A percentile compares a stretch with the other conserved stretches of the same genome.
These are phyloP conservation scores for Epichloe brachyelytri DNA, from an alignment of 2,329 filamentous ascomycete genomes.

Conservation along the genomic window DNA sequence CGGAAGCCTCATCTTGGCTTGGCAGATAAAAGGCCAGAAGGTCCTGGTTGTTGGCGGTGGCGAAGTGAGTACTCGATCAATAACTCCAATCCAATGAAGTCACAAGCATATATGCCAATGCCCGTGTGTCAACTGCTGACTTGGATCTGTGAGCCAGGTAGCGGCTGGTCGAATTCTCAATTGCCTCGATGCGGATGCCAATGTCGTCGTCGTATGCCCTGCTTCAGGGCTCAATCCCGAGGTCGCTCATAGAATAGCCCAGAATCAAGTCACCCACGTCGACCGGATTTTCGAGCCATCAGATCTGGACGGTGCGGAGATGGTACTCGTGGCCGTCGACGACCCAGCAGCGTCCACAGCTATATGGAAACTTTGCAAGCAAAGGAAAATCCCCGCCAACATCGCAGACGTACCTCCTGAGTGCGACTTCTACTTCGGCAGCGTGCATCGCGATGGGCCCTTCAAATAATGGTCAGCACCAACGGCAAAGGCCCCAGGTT, in stretches of 20 bases:
- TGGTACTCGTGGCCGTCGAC: slow-evolving; percentile 90
- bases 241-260: slow-evolving; percentile 66
- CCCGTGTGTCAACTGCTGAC: slow-evolving; percentile 4
- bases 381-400: slow-evolving; percentile 73
- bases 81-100: slow-evolving; percentile 7
- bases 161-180: slow-evolving; percentile 89
- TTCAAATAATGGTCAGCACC: slow-evolving; percentile 98
- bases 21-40: slow-evolving; percentile 82
- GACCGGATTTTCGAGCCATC: slow-evolving; percentile 73
- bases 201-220: slow-evolving; percentile 76
- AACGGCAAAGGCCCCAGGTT: slow-evolving; percentile 92
- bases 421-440: slow-evolving; percentile 98
- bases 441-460: slow-evolving; percentile 87
- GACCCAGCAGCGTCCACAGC: slow-evolving; percentile 80
- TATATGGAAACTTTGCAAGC: slow-evolving; percentile 90
- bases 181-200: slow-evolving; percentile 87
- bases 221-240: slow-evolving; percentile 72
- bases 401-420: slow-evolving; percentile 94
- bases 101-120: background rate
- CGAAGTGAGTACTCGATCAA: slow-evolving; percentile 48
- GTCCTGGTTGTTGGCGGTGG: slow-evolving; percentile 91
- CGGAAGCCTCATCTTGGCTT: slow-evolving; percentile 86
- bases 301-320: slow-evolving; percentile 71
- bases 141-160: slow-evolving; percentile 45
- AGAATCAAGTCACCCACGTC: slow-evolving; percentile 64